Base-by-base conservation (phyloP, 805 yeast genomes). In the Ogataea trehalophila region DNA sequence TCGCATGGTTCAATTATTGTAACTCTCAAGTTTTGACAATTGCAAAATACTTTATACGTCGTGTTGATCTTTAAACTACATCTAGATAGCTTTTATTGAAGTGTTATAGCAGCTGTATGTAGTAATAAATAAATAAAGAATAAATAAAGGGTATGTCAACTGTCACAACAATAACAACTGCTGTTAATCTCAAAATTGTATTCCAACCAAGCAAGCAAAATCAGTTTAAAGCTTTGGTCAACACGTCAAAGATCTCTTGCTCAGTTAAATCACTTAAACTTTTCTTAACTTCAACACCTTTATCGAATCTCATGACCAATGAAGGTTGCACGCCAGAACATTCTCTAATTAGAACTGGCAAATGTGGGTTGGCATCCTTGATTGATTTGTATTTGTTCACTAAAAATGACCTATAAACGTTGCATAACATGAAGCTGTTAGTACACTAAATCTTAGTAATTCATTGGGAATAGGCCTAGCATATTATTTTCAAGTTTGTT, bases 311-410 rank as follows among this genome's bases (percentile, higher is more conserved):
- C 35, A 91, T 87, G 49, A 80, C 85, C 45, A 87, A 77, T 41
- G 82, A 74, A 37, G 96, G 95, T 43, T 83, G 74, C 46, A 83
- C 79, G 43, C 87, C 88, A 51, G 71, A 71, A 33, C 89, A 79
- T 67, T 88, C 96, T 68, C 96, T 81, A 51, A 88, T 75, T 62
- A 88, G 73, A 46, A 88, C 81, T 13, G 95, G 95, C 31, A 85
- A 69, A 49, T 72, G 68, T 49, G 91, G 83, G 59, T 86, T 80
- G 50, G 77, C 62, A 62, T 79, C 77, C 59, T 76, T 77, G 58
- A 88, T 69, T n/a, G 71, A 59, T n/a, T 85, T 81, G 66, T 87
- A 87, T 59, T 81, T 72, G 47, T 76, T 72, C 42, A 77, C 67
- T 53, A 88, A 70, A 60, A 84, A 88, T 16, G 77, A 68, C 66